phyloP scores from a whole-genome alignment of 805 yeast genomes.

The Candida fluviatilis region DNA sequence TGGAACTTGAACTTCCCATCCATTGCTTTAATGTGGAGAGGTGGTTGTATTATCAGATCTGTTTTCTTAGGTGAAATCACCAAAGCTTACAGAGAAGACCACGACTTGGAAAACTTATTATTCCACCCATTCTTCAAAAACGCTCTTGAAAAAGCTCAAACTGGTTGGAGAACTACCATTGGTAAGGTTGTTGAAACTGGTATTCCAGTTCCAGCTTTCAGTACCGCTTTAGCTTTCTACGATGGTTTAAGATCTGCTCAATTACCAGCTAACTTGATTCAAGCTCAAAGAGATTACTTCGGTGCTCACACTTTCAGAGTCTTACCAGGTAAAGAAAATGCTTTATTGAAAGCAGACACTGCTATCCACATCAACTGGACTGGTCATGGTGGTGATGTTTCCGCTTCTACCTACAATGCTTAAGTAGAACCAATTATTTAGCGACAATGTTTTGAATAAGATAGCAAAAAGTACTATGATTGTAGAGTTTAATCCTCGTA shows the following conservation, averaged over 20 bases:
- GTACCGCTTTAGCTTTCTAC: slow-evolving; percentile 95
- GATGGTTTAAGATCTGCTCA: slow-evolving; percentile 97
- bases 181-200: slow-evolving; percentile 78
- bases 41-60: slow-evolving; percentile 99
- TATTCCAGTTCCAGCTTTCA: slow-evolving; percentile 96
- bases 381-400: slow-evolving; percentile 96
- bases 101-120: slow-evolving; percentile 90
- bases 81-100: slow-evolving; percentile 89
- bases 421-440: slow-evolving; percentile 27
- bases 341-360: slow-evolving; percentile 68
- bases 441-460: slow-evolving; percentile 1
- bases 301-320: slow-evolving; percentile 99
- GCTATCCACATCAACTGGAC: slow-evolving; percentile 99
- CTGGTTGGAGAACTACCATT: slow-evolving; percentile 90
- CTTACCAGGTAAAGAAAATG: slow-evolving; percentile 79
- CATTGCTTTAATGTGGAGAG: slow-evolving; percentile 99
- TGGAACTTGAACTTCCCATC: slow-evolving; percentile 98
- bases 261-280: slow-evolving; percentile 96
- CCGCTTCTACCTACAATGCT: slow-evolving; percentile 93
- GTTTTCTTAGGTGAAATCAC: slow-evolving; percentile 97
- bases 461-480: too few relatives aligned
- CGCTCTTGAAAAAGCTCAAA: slow-evolving; percentile 90
- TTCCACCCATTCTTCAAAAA: slow-evolving; percentile 92
- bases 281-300: slow-evolving; percentile 99
- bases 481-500: too few relatives aligned